phyloP scores from a whole-genome alignment of 2,329 filamentous ascomycete genomes.

The Colletotrichum limetticola region DNA sequence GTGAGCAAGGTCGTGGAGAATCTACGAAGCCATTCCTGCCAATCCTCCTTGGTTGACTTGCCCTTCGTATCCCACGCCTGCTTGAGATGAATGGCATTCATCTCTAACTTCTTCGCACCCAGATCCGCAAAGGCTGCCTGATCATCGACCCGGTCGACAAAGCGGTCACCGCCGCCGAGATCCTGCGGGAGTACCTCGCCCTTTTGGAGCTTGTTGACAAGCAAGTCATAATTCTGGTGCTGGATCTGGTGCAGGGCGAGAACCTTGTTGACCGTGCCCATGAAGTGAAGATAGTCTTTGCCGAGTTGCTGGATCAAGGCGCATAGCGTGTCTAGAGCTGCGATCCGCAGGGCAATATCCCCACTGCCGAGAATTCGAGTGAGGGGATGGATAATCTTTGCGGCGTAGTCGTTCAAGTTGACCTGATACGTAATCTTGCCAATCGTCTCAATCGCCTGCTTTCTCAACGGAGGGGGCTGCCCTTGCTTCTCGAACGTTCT shows the following conservation, averaged over 20 bases:
- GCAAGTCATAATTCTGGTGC: conserved; percentile 90
- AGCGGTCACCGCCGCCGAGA: conserved; percentile 85
- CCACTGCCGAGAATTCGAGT: conserved; percentile 81
- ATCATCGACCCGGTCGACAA: conserved; percentile 82
- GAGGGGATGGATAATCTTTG: conserved; percentile 94
- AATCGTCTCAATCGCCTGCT: conserved; percentile 92
- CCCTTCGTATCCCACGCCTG: conserved; percentile 97
- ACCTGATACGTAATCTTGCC: conserved; percentile 95
- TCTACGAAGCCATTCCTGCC: conserved; percentile 98
- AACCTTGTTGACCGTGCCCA: conserved; percentile 91
- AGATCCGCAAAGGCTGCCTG: conserved; percentile 80
- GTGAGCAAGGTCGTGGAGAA: conserved; percentile 96
- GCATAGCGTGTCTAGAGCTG: conserved; percentile 93
- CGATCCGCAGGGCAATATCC: conserved; percentile 79
- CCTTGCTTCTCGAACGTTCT: conserved; percentile 91
- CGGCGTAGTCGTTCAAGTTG: conserved; percentile 96
- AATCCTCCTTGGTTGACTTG: conserved; percentile 97
- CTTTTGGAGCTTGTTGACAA: conserved; percentile 93
- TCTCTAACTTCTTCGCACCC: conserved; percentile 91
- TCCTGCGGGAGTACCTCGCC: conserved; percentile 96
- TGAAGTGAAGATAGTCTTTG: conserved; percentile 94
- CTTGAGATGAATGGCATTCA: conserved; percentile 97
- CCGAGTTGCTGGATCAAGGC: conserved; percentile 96
- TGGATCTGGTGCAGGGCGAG: conserved; percentile 83
- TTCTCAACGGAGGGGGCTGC: conserved; percentile 82